Evolutionary conservation across 352 stramenopile species (phyloP).

Genomic region (Globisporangium barbulae): DNA sequence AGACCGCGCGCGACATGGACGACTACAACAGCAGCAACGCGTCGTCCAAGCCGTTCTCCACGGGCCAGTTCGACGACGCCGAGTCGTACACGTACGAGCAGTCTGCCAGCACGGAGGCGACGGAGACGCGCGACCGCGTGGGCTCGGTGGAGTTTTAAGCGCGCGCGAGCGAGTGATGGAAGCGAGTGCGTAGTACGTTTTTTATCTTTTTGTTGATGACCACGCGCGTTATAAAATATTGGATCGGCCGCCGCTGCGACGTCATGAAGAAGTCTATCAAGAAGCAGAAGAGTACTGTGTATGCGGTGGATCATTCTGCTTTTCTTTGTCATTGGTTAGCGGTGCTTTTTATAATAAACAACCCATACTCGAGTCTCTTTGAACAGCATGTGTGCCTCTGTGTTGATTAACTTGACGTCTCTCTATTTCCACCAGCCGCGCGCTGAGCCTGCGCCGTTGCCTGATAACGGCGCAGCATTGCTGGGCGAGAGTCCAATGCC

Average conservation of each 20-base stretch:
- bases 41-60: constrained; percentile 19
- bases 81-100: constrained; percentile 18
- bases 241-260: neutral
- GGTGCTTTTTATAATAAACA: constrained; percentile 3
- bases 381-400: neutral
- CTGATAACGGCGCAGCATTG: constrained; percentile 1
- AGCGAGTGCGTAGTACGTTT: neutral
- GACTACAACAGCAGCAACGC: constrained; percentile 20
- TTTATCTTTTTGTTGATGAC: neutral
- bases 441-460: neutral
- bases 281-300: neutral
- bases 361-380: neutral
- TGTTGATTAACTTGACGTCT: neutral
- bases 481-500: neutral
- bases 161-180: neutral
- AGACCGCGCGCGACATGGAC: constrained; percentile 31
- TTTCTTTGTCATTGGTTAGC: neutral
- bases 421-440: constrained; percentile 14
- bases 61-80: constrained; percentile 49
- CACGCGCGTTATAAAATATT: constrained; percentile 1
- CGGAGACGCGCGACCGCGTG: constrained; percentile 20
- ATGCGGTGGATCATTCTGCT: neutral
- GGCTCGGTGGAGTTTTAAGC: constrained; percentile 62
- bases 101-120: constrained; percentile 1
- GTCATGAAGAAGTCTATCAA: neutral